phyloP scores from a whole-genome alignment of 148 eudicot species.

The Drosera capensis region DNA sequence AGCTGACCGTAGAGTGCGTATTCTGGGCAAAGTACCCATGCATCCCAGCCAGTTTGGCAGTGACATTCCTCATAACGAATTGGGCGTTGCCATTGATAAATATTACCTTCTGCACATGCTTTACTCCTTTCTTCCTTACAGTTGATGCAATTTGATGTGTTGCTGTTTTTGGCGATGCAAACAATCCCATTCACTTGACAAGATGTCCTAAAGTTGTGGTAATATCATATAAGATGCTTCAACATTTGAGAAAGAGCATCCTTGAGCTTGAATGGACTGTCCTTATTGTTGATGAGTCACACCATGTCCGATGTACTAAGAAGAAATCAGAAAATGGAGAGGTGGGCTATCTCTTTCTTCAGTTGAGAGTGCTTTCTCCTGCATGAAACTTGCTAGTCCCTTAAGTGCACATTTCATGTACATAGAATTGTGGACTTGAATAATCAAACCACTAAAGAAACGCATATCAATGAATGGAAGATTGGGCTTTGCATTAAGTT shows the following conservation, averaged over 20 bases:
- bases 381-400: too few relatives aligned
- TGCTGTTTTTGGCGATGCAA: conserved; percentile 62
- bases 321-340: conserved; percentile 59
- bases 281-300: conserved; percentile 91
- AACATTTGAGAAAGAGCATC: conserved; percentile 58
- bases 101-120: background rate
- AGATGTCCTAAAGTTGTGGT: conserved; percentile 75
- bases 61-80: too few relatives aligned
- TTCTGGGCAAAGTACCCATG: too few relatives aligned
- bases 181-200: conserved; percentile 59
- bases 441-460: too few relatives aligned
- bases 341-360: conserved; percentile 33
- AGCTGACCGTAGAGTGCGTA: too few relatives aligned
- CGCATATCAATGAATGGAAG: too few relatives aligned
- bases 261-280: conserved; percentile 58
- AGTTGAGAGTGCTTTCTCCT: too few relatives aligned
- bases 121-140: conserved; percentile 2
- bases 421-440: too few relatives aligned
- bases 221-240: conserved; percentile 79
- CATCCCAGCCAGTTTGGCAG: too few relatives aligned
- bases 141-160: background rate
- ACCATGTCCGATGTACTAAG: conserved; percentile 77
- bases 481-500: too few relatives aligned
- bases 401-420: too few relatives aligned
- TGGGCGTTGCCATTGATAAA: too few relatives aligned